Evolutionary conservation across 2,329 filamentous ascomycete species (phyloP), one percentile per base, ranked within the genome.

Genomic region (Endothia cerciana): DNA sequence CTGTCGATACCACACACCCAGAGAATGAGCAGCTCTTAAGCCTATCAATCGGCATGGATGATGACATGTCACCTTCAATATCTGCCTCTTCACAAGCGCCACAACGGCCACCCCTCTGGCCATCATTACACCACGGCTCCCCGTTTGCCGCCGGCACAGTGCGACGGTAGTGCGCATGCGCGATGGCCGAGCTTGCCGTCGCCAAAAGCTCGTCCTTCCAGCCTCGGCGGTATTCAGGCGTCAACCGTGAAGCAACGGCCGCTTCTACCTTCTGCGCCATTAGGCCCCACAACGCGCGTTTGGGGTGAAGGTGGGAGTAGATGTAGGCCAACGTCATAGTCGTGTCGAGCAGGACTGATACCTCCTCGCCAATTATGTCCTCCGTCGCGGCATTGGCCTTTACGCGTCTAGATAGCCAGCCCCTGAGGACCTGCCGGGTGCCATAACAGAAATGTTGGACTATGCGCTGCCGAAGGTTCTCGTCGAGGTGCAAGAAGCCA

Each of bases 141-240:
- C 33, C 33, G 10, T 36, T 10, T 36, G 6, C 33, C 33, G 33
- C 33, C 10, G 33, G 33, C 33, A 10, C 33, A 10, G 33, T 5
- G 4, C 17, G 8, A 10, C 47, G 30, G 11, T 55, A 55, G 17
- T 62, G 60, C 30, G 60, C 60, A 22, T 62, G 60, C 36, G 36
- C 60, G 30, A 62, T n/a, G 8, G 38, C 47, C 17, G 60, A 62
- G 22, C 41, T 22, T 22, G 60, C 49, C 36, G 51, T 22, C 0
- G 33, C 47, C 17, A n/a, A 43, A 1, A 56, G 1, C 11, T 36
- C 60, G 7, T 62, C 49, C 19, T 22, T 36, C 19, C 25, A 5
- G 3, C 1, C 25, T 10, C 33, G 33, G 30, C 17, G 49, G 10
- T 33, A 6, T 4, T 11, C 36, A 4, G 8, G 17, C 1, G 4